Evolutionary conservation across 2,329 filamentous ascomycete genomes (phyloP).

Genomic region (Zalaria obscura): DNA sequence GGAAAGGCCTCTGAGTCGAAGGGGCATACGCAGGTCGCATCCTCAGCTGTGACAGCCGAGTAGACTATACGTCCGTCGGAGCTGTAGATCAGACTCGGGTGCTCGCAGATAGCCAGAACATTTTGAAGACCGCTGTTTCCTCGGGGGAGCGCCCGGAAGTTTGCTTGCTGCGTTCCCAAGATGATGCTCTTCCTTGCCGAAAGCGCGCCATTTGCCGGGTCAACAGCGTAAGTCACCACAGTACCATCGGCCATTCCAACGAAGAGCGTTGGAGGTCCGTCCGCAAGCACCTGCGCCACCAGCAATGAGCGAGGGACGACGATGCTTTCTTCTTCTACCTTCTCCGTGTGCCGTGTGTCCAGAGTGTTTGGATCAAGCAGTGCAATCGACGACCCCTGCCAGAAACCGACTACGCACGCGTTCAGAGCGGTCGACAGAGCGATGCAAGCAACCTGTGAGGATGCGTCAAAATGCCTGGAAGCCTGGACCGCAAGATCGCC

Average conservation of each 20-base stretch:
- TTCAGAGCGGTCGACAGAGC: slow-evolving; percentile 53
- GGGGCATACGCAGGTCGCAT: slow-evolving; percentile 65
- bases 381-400: slow-evolving; percentile 67
- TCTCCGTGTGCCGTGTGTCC: slow-evolving; percentile 49
- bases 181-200: slow-evolving; percentile 67
- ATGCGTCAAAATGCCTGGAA: slow-evolving; percentile 45
- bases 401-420: slow-evolving; percentile 73
- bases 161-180: slow-evolving; percentile 72
- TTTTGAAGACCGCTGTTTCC: slow-evolving; percentile 51
- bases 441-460: slow-evolving; percentile 75
- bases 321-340: slow-evolving; percentile 45
- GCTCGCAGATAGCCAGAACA: slow-evolving; percentile 87
- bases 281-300: slow-evolving; percentile 58
- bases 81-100: slow-evolving; percentile 85
- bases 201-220: slow-evolving; percentile 45
- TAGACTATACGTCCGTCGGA: slow-evolving; percentile 79
- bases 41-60: slow-evolving; percentile 82
- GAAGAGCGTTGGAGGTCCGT: slow-evolving; percentile 62
- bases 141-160: slow-evolving; percentile 63
- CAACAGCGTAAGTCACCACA: slow-evolving; percentile 69
- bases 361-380: slow-evolving; percentile 57
- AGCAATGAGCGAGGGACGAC: slow-evolving; percentile 74
- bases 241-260: slow-evolving; percentile 87
- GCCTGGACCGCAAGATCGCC: slow-evolving; percentile 43
- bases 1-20: slow-evolving; percentile 76